These are phyloP conservation scores for Dothidotthia symphoricarpi DNA, from an alignment of 2,329 filamentous ascomycete genomes.

Conservation along the genomic window DNA sequence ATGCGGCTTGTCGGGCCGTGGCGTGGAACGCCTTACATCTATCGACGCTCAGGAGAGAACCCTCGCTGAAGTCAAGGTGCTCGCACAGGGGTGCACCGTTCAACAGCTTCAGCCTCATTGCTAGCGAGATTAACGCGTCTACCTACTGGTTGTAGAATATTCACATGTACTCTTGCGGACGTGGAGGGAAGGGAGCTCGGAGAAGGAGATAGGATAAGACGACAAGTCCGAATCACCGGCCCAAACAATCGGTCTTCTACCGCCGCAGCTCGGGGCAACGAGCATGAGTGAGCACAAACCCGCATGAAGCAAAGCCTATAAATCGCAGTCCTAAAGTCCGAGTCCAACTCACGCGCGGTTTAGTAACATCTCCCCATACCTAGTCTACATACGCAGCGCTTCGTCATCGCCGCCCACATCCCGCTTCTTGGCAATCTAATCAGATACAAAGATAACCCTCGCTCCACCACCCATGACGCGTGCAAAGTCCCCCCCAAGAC, in stretches of 20 bases:
- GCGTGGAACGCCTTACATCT: conserved; percentile 44
- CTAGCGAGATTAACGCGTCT: conserved; percentile 2
- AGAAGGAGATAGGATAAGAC: conserved; percentile 6
- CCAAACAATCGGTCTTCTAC: no score
- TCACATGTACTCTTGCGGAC: not conserved
- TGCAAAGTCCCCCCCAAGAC: conserved; percentile 20
- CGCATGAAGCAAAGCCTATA: no score
- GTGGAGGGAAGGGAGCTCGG: conserved; percentile 1
- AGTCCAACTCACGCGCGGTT: no score
- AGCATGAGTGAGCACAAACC: no score
- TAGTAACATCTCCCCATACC: no score
- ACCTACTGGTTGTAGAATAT: not conserved
- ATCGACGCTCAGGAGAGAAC: conserved; percentile 52
- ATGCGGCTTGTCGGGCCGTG: not conserved
- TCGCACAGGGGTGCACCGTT: conserved; percentile 60
- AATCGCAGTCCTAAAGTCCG: no score
- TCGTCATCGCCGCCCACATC: conserved; percentile 28
- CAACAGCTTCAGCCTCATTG: conserved; percentile 50
- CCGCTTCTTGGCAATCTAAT: conserved; percentile 40
- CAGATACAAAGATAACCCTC: conserved; percentile 27
- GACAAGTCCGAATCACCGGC: conserved; percentile 4
- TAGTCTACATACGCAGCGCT: not conserved
- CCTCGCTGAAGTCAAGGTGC: conserved; percentile 56
- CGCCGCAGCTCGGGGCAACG: no score
- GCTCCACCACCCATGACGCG: conserved; percentile 17